Evolutionary conservation across 2,329 filamentous ascomycete genomes (phyloP).

Genomic region (Phialocephala subalpina): DNA sequence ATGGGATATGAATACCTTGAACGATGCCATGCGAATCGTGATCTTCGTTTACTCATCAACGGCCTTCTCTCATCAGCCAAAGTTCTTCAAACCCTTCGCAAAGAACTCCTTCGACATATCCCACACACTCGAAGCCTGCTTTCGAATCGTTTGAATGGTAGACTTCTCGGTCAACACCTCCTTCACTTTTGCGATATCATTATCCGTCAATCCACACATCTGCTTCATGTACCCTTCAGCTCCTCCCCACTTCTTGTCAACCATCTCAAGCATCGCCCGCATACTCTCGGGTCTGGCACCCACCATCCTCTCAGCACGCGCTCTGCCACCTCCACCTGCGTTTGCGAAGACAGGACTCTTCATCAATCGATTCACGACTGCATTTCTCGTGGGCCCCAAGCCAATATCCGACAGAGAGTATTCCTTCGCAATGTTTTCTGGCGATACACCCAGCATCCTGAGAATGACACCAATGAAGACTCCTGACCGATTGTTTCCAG

Average conservation of each 20-base stretch:
- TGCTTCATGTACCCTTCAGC: constrained; percentile 31
- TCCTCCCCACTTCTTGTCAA: constrained; percentile 35
- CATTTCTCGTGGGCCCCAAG: constrained; percentile 57
- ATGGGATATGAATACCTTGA: background rate
- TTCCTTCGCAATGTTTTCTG: constrained; percentile 66
- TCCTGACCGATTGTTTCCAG: constrained; percentile 80
- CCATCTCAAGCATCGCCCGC: constrained; percentile 35
- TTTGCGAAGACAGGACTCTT: constrained; percentile 32
- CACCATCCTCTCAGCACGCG: constrained; percentile 34
- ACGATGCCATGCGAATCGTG: no score
- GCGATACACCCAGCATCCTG: constrained; percentile 65
- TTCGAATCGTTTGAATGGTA: background rate
- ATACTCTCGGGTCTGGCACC: constrained; percentile 39
- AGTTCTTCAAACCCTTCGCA: background rate
- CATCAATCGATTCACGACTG: constrained; percentile 49
- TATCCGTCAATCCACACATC: constrained; percentile 25
- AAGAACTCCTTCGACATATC: constrained; percentile 3
- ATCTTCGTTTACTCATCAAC: no score
- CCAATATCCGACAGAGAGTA: constrained; percentile 72
- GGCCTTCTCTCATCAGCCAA: background rate
- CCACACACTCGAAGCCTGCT: background rate
- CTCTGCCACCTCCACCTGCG: constrained; percentile 27
- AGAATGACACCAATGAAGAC: constrained; percentile 72
- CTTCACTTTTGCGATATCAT: constrained; percentile 29
- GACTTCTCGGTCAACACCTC: constrained; percentile 17